A percentile compares a stretch with the other conserved stretches of the same genome.
These are phyloP conservation scores for Cytidiella melzeri DNA, from an alignment of 768 basidiomycete genomes.

Conservation along the genomic window DNA sequence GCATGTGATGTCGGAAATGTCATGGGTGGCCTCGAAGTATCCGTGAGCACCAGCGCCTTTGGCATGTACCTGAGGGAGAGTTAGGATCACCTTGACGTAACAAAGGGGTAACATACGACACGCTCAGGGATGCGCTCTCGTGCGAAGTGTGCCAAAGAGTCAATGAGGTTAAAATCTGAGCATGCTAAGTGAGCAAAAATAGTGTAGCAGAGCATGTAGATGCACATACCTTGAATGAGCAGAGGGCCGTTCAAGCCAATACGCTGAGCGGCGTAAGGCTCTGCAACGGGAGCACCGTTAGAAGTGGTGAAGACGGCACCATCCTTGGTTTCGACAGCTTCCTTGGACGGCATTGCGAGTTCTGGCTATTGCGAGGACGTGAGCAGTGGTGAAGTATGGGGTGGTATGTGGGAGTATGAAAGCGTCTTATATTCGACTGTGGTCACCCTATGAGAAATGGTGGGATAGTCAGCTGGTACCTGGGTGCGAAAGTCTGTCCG, in stretches of 20 bases:
- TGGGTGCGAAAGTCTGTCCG: constrained; percentile 6
- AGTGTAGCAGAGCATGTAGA: not conserved
- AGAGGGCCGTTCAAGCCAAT: constrained; percentile 76
- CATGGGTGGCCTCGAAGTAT: constrained; percentile 84
- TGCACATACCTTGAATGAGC: constrained; percentile 69
- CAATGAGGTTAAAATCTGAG: constrained; percentile 83
- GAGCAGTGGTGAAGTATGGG: constrained; percentile 3
- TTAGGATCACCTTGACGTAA: not conserved
- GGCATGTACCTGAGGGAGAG: constrained; percentile 61
- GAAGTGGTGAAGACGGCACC: constrained; percentile 77
- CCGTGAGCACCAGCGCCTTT: constrained; percentile 94
- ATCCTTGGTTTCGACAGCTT: constrained; percentile 49
- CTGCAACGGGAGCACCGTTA: constrained; percentile 67
- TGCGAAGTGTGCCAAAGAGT: constrained; percentile 87
- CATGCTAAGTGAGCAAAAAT: constrained; percentile 15
- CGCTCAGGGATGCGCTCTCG: constrained; percentile 82
- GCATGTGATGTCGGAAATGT: constrained; percentile 76
- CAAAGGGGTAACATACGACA: constrained; percentile 5
- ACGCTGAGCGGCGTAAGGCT: constrained; percentile 78
- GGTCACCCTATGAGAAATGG: constrained; percentile 9
- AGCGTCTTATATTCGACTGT: constrained; percentile 6
- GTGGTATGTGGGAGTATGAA: not conserved
- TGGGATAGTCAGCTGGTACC: constrained; percentile 14
- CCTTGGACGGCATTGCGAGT: constrained; percentile 55
- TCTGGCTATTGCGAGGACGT: not conserved